Base-by-base conservation (phyloP, 2,329 filamentous ascomycete genomes). In the Hypoxylon sp. region DNA sequence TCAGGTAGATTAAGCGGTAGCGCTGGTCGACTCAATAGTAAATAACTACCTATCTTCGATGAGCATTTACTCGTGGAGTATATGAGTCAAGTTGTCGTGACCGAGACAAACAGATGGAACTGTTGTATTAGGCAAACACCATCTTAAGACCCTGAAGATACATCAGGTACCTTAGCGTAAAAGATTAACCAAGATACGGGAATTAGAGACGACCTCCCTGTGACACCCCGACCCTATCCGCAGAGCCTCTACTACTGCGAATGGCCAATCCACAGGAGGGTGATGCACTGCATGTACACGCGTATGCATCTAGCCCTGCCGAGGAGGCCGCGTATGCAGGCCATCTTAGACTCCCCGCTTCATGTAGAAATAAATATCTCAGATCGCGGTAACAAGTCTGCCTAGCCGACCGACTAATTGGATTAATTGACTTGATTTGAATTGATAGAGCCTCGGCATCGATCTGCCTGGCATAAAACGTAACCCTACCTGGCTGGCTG, bases 401-500 rank as follows among this genome's bases (percentile, higher is more conserved):
- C 62, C 65, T 66, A 49, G 36, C 46, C 46, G 50, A 43, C 25
- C 48, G 48, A 48, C 28, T 21, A 41, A 34, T 14, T 25, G 9
- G 28, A 28, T 21, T 32, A 17, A 43, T 32, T 19, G 25, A 32
- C 32, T 28, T 28, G 7, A 56, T 30, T 56, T 56, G 25, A 19
- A 19, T 60, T 17, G n/a, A 43, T 23, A 36, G 25, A 48, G 50
- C 38, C 41, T 32, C 36, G 51, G 56, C 23, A 53, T 49, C 14
- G 56, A 43, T 62, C 41, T 59, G 41, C 65, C 61, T 65, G 36
- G 11, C 48, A 55, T 50, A 59, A 59, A 64, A 68, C 66, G 66
- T 68, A 68, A 68, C 66, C 66, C 66, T 61, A 53, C 65, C 57
- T 28, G 25, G 51, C 34, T 6, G 11, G 53, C 63, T 50, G 19